A percentile compares a stretch with the other conserved stretches of the same genome.
These are phyloP conservation scores for Yamadazyma insecticola DNA, from an alignment of 805 yeast genomes.

Conservation along the genomic window DNA sequence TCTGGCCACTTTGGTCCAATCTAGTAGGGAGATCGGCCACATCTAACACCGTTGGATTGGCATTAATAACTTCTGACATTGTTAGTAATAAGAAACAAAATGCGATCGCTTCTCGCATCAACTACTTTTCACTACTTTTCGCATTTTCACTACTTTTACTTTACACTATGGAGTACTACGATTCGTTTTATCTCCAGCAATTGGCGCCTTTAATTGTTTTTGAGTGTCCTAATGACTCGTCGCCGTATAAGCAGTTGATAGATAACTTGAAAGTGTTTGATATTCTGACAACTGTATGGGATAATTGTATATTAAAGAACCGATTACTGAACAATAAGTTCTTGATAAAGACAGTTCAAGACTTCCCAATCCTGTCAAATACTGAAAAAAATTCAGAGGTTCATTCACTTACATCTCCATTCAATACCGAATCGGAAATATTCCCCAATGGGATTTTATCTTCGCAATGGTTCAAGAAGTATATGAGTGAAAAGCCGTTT, in stretches of 20 bases:
- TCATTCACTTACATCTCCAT: constrained; percentile 35
- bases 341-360: constrained; percentile 14
- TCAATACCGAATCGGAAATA: constrained; percentile 24
- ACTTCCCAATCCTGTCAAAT: background rate
- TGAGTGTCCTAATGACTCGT: constrained; percentile 7
- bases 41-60: constrained; percentile 84
- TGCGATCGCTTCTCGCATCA: too few species aligned
- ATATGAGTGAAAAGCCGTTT: constrained; percentile 26
- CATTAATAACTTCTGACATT: constrained; percentile 51
- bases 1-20: constrained; percentile 11
- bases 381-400: constrained; percentile 5
- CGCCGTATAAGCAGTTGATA: background rate
- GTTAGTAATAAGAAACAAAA: background rate
- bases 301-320: constrained; percentile 31
- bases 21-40: constrained; percentile 74
- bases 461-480: constrained; percentile 32
- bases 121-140: too few species aligned
- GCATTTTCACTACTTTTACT: background rate
- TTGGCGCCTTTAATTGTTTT: constrained; percentile 29
- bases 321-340: constrained; percentile 30
- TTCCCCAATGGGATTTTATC: constrained; percentile 29
- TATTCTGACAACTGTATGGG: constrained; percentile 26
- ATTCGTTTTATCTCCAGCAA: constrained; percentile 22
- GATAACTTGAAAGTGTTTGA: constrained; percentile 1
- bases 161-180: constrained; percentile 29